Percentiles rank a stretch among this genome's conserved stretches.
Evolutionary conservation across 2,329 filamentous ascomycete genomes (phyloP).

Genomic region (Claviceps monticola): DNA sequence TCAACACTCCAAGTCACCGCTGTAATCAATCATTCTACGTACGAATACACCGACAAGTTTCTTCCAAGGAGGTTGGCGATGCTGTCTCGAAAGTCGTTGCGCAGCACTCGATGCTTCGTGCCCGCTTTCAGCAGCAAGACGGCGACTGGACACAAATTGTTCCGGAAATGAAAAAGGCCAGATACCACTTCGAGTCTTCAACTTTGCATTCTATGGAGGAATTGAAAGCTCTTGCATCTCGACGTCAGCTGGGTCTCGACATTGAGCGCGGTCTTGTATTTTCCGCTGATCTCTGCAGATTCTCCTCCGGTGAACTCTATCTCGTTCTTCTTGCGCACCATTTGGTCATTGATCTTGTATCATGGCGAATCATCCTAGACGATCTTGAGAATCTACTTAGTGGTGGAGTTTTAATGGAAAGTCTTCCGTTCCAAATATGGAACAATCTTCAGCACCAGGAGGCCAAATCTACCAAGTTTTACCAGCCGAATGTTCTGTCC

Average conservation of each 20-base stretch:
- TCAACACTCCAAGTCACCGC: not conserved
- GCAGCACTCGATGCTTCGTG: constrained; percentile 7
- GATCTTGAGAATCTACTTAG: constrained; percentile 27
- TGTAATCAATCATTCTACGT: constrained; percentile 2
- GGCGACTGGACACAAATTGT: constrained; percentile 1
- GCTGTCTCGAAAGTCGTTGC: constrained; percentile 2
- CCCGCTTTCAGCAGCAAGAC: constrained; percentile 1
- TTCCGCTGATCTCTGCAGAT: constrained; percentile 3
- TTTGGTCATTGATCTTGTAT: constrained; percentile 29
- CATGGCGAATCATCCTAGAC: constrained; percentile 29
- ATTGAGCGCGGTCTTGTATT: constrained; percentile 1
- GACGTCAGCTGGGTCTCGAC: not conserved
- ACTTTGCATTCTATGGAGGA: not conserved
- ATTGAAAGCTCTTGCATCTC: not conserved
- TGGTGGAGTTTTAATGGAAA: not conserved
- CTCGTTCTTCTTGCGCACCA: constrained; percentile 22
- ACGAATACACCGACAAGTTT: not conserved
- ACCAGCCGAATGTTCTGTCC: not conserved
- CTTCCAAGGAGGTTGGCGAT: not conserved
- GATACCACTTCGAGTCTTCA: not conserved
- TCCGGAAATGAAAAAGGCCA: not conserved
- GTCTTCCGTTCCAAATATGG: constrained; percentile 16
- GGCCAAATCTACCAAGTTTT: constrained; percentile 1
- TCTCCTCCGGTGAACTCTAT: constrained; percentile 9
- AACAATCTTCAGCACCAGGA: constrained; percentile 19